These are phyloP conservation scores for Protomyces arabidopsidicola DNA, from an alignment of 1,139 yeast species.

Conservation along the genomic window DNA sequence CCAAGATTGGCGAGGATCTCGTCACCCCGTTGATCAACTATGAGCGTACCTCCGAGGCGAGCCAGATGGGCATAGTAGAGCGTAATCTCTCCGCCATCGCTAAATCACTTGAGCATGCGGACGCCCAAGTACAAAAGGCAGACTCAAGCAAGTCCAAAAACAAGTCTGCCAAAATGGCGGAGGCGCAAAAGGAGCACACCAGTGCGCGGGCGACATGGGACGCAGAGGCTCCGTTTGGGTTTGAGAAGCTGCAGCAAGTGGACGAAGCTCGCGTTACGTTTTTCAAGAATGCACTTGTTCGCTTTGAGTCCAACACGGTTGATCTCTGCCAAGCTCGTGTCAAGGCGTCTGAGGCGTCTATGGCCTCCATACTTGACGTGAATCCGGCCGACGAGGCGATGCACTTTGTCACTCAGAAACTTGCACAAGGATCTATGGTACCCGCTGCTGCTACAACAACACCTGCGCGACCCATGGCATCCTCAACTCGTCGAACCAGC, in stretches of 20 bases:
- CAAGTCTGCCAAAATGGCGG: conserved; percentile 13
- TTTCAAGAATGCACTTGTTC: conserved; percentile 63
- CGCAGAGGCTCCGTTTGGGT: conserved; percentile 68
- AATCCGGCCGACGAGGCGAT: conserved; percentile 56
- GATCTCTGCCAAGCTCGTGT: conserved; percentile 40
- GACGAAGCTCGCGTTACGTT: conserved; percentile 64
- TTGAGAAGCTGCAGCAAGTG: conserved; percentile 69
- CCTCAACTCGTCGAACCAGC: conserved; percentile 5
- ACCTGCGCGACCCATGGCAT: background rate
- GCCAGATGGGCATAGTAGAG: conserved; percentile 20
- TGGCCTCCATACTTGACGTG: conserved; percentile 60
- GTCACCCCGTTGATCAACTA: conserved; percentile 12
- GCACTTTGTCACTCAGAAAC: conserved; percentile 50
- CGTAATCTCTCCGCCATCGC: conserved; percentile 12
- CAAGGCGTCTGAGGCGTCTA: conserved; percentile 55
- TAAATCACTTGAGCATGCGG: conserved; percentile 16
- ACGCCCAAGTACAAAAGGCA: conserved; percentile 7
- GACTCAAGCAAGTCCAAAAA: conserved; percentile 19
- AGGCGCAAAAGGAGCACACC: conserved; percentile 11
- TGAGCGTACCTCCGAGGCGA: conserved; percentile 15
- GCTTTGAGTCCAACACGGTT: conserved; percentile 57
- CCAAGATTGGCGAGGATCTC: conserved; percentile 13
- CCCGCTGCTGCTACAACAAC: background rate
- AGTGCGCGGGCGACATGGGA: conserved; percentile 51
- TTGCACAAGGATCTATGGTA: background rate